phyloP scores from a whole-genome alignment of 2,329 filamentous ascomycete species.

The Orbilia javanica region DNA sequence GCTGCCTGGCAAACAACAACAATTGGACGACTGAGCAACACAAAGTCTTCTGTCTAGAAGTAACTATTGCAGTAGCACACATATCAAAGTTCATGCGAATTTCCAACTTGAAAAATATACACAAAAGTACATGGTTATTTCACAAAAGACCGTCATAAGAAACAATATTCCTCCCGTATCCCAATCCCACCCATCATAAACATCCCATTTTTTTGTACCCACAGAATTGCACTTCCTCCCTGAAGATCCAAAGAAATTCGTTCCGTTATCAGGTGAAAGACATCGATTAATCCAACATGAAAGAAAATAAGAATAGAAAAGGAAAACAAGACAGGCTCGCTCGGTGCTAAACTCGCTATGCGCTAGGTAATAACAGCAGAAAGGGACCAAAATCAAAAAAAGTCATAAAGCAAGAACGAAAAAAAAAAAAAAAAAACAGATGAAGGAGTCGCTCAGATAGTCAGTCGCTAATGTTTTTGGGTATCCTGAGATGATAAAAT shows the following conservation, averaged over 20 bases:
- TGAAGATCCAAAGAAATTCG: conserved; percentile 42
- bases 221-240: background rate
- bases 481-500: conserved; percentile 33
- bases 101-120: background rate
- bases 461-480: conserved; percentile 44
- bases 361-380: conserved; percentile 31
- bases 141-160: background rate
- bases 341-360: conserved; percentile 52
- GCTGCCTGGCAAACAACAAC: background rate
- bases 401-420: background rate
- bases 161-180: conserved; percentile 8
- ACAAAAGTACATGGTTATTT: background rate
- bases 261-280: conserved; percentile 11
- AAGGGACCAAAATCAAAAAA: background rate
- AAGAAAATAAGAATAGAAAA: background rate
- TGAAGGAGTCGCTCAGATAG: conserved; percentile 10
- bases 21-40: background rate
- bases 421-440: background rate
- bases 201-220: conserved; percentile 2
- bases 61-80: no score
- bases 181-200: conserved; percentile 1
- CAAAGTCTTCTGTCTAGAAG: no score
- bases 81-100: background rate
- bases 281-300: no score
- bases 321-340: conserved; percentile 22